Conservation (phyloP, 2,329 filamentous ascomycete species). For the Alternaria brassicae region DNA sequence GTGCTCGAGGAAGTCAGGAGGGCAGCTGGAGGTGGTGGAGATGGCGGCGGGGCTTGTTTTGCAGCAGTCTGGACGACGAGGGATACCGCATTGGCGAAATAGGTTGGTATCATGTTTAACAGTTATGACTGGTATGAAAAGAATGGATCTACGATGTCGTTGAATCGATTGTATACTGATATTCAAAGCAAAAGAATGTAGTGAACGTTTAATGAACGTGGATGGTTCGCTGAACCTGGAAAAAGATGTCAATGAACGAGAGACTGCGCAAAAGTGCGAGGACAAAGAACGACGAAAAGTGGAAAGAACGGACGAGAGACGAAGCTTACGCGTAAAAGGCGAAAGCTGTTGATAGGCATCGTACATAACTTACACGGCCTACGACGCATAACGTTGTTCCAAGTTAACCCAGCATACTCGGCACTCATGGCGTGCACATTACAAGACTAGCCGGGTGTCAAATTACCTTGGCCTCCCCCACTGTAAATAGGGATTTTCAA, state of each 20-base stretch:
- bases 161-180: not conserved
- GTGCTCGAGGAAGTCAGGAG: constrained; percentile 23
- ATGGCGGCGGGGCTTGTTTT: constrained; percentile 5
- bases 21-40: constrained; percentile 13
- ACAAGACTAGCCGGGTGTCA: not conserved
- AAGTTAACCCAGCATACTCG: constrained; percentile 1
- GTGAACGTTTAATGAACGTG: not conserved
- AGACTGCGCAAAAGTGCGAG: constrained; percentile 2
- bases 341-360: not conserved
- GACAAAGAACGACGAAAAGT: not conserved
- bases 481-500: not conserved
- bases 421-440: not conserved
- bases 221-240: not conserved
- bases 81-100: constrained; percentile 9
- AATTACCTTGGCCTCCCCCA: not conserved
- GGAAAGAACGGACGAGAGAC: not conserved
- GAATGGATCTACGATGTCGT: not conserved
- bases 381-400: not conserved
- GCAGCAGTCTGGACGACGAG: constrained; percentile 8
- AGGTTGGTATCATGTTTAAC: constrained; percentile 11
- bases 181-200: constrained; percentile 3
- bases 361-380: constrained; percentile 2
- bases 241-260: not conserved
- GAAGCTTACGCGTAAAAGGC: constrained; percentile 1
- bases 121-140: not conserved